Evolutionary conservation across 148 eudicot species (phyloP), one percentile per base, ranked within the genome.

Genomic region (Pouteria glomerata): DNA sequence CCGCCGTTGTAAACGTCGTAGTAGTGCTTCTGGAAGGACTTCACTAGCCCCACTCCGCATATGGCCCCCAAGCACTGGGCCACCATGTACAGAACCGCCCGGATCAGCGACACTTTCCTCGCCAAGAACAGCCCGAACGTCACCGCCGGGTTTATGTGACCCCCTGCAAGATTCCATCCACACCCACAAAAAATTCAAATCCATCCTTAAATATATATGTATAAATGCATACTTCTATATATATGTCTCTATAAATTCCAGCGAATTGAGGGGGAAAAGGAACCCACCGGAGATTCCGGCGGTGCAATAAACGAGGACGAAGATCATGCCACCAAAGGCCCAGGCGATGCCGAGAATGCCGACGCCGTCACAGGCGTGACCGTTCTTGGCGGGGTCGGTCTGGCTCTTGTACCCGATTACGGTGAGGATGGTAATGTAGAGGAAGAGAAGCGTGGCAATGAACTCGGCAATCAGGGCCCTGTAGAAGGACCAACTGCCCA

Each of bases 341-440:
- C 77, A 74, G 5, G 77, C 77, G 33, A 74, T 74, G 24, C 77
- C 77, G 12, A 74, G 58, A 14, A 74, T 74, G 1, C 77, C 77
- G 14, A 74, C 77, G 31, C 77, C 77, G 66, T 39, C 72, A n/a
- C 77, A 74, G 2, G 55, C 45, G 52, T 74, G 66, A 8, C 37
- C 35, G 35, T 44, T 37, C 61, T 34, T 33, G 51, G n/a, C 24
- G 1, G 76, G 59, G 27, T 76, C 79, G 24, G 65, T 24, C 45
- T 78, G 78, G 79, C 79, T 75, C 51, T 74, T 78, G 79, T 82
- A 78, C 0, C 81, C 85, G 3, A 82, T 82, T 13, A 82, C 81
- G 12, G 85, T 82, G n/a, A 71, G 29, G 8, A 82, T 77, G 1
- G 79, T 71, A 42, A 82, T 68, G 79, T 82, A 82, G 19, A 82